Conservation (phyloP, 768 basidiomycete genomes). For the Mycena kentingensis region DNA sequence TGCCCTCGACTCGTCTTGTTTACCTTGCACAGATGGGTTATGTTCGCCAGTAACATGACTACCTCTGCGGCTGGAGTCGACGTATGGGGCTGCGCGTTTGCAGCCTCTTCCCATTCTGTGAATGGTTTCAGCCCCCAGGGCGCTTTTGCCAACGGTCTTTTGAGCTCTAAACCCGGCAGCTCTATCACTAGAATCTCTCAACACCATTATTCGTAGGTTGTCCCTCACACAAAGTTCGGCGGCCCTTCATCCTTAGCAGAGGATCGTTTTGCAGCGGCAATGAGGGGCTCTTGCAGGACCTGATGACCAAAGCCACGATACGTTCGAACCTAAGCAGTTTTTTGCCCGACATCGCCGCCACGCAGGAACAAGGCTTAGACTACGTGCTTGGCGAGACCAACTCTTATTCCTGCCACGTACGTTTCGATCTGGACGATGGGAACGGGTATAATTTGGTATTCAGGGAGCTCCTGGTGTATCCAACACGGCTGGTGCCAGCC, state of each 20-base stretch:
- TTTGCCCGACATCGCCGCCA: conserved; percentile 54
- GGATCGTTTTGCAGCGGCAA: conserved; percentile 63
- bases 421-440: conserved; percentile 9
- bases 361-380: conserved; percentile 44
- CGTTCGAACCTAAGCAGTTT: conserved; percentile 58
- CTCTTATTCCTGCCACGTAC: conserved; percentile 48
- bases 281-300: conserved; percentile 54
- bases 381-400: conserved; percentile 70
- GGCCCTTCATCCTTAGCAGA: conserved; percentile 45
- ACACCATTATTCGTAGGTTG: conserved; percentile 40
- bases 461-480: conserved; percentile 59
- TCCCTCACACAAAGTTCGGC: conserved; percentile 32
- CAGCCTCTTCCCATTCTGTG: conserved; percentile 47
- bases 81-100: conserved; percentile 54
- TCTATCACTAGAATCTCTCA: conserved; percentile 62
- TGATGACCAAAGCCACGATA: conserved; percentile 64
- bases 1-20: background rate
- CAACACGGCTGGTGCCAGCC: conserved; percentile 68
- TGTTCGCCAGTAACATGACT: conserved; percentile 50
- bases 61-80: conserved; percentile 44
- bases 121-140: conserved; percentile 63
- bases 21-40: conserved; percentile 47
- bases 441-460: background rate
- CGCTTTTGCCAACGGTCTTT: conserved; percentile 53
- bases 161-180: conserved; percentile 47